Base-by-base conservation (phyloP, 306 rosid genomes). In the Prosopis cineraria region DNA sequence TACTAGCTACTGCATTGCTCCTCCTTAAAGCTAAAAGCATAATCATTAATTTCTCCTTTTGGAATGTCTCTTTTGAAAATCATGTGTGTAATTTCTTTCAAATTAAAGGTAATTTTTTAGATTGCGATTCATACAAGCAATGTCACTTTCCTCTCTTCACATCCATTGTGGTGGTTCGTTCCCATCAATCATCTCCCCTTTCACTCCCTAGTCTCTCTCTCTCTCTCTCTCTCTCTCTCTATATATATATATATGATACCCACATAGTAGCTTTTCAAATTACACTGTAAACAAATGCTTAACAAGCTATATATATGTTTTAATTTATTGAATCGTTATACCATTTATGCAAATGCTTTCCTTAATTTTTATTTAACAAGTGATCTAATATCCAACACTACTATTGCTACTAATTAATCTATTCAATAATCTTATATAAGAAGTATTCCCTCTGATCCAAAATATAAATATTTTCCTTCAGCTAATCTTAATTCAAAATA, bases 121-220 rank as follows among this genome's bases (percentile, higher is more conserved):
- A 84, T 93, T 87, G 96, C 97, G 81, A 90, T 89, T 80, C 92
- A 90, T 89, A 80, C 88, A 93, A 89, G 97, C 96, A 89, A 92
- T 84, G 71, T 89, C 89, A 90, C 76, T 76, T 87, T 87, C 82
- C 73, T 52, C 52, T 7, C 70, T 73, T 81, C 85, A 87, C 84
- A 90, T 87, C 89, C 95, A 78, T 82, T 89, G 55, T 70, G 94
- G 97, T 92, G 74, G 89, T 83, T 89, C 79, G 80, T 81, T 90
- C 41, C 85, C 91, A 72, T 90, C 97, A 86, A 86, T 83, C 93
- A 85, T 24, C 86, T 75, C 83, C 33, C 20, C 56, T 19, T 34
- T 50, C 12, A 3, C 52, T 70, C 71, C n/a, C n/a, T n/a, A n/a
- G n/a, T 55, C 55, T 78, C 56, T 56, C 67, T 69, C 50, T 41